Base-by-base conservation (phyloP, 768 basidiomycete genomes). In the Suillus alpinus region DNA sequence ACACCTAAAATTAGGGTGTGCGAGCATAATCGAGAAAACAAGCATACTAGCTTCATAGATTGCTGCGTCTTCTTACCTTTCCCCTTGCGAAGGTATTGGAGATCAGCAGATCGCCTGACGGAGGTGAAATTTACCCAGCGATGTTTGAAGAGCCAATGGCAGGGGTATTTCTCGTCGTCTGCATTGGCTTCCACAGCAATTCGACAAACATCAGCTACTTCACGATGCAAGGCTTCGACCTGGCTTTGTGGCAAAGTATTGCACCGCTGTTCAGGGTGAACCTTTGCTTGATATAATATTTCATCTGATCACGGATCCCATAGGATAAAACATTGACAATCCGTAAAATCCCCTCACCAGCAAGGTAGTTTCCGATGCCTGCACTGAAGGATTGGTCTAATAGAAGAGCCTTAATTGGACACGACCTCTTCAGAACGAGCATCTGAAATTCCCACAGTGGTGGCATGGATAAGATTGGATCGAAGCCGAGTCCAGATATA, bases 311-410 rank as follows among this genome's bases (percentile, higher is more conserved):
- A 37, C 23, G 26, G 23, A 16, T 53, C 23, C 23, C 23, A 37
- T 23, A 16, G 23, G 14, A 6, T 37, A 10, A 20, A 52, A 13
- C 20, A 14, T 16, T 16, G 8, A 53, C 4, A 14, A 13, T 34
- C n/a, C 14, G 23, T 4, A 6, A 26, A 9, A 14, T 5, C 37
- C 16, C 14, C 67, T 72, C 67, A 85, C 88, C 89, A 66, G 91
- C 90, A 20, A 92, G 83, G 87, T 90, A 92, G 69, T 92, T 93
- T 4, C 91, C 88, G 10, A 93, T 83, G 1, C 91, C 91, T 12
- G 90, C 89, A 63, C 83, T 88, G 75, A 92, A 92, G 0, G 86
- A 83, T 69, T 92, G 90, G 70, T 92, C 86, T 44, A 92, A 79
- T 14, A 92, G 77, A n/a, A 93, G 77, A 1, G 87, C 85, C 67